These are phyloP conservation scores for Claviceps digitariae DNA, from an alignment of 2,329 filamentous ascomycete species.

Conservation along the genomic window DNA sequence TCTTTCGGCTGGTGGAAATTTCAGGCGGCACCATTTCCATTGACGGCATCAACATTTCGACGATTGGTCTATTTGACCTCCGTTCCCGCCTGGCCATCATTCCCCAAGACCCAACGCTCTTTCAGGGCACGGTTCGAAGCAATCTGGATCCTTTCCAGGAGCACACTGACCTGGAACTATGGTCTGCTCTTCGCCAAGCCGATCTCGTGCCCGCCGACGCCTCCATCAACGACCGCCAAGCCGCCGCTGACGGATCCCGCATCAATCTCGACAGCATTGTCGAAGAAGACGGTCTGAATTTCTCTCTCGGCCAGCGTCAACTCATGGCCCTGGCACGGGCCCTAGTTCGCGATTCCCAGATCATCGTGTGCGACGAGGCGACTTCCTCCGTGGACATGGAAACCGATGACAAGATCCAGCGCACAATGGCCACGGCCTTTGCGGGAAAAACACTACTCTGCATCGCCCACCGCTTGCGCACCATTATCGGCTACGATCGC, in stretches of 20 bases:
- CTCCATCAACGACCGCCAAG: slow-evolving; percentile 61
- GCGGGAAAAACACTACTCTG: slow-evolving; percentile 76
- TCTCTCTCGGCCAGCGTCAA: slow-evolving; percentile 87
- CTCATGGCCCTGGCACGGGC: slow-evolving; percentile 89
- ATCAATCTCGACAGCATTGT: slow-evolving; percentile 76
- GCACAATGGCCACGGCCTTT: slow-evolving; percentile 75
- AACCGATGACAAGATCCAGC: slow-evolving; percentile 90
- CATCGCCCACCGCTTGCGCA: slow-evolving; percentile 84
- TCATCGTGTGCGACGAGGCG: slow-evolving; percentile 95
- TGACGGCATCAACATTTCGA: slow-evolving; percentile 56
- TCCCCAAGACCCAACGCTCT: slow-evolving; percentile 72
- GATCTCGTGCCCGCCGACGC: slow-evolving; percentile 50
- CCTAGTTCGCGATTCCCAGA: slow-evolving; percentile 72
- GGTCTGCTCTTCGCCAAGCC: slow-evolving; percentile 64
- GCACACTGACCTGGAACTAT: slow-evolving; percentile 64
- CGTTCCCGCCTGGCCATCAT: slow-evolving; percentile 69
- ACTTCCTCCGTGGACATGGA: slow-evolving; percentile 91
- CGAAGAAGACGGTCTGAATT: slow-evolving; percentile 91
- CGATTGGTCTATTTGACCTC: slow-evolving; percentile 60
- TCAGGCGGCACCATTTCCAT: slow-evolving; percentile 49
- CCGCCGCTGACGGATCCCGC: slow-evolving; percentile 44
- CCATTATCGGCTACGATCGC: slow-evolving; percentile 86
- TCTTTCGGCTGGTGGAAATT: slow-evolving; percentile 63
- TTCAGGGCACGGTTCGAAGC: slow-evolving; percentile 64
- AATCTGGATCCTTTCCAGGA: slow-evolving; percentile 74